phyloP scores from a whole-genome alignment of 768 basidiomycete genomes.

The Strobilomyces confusus region DNA sequence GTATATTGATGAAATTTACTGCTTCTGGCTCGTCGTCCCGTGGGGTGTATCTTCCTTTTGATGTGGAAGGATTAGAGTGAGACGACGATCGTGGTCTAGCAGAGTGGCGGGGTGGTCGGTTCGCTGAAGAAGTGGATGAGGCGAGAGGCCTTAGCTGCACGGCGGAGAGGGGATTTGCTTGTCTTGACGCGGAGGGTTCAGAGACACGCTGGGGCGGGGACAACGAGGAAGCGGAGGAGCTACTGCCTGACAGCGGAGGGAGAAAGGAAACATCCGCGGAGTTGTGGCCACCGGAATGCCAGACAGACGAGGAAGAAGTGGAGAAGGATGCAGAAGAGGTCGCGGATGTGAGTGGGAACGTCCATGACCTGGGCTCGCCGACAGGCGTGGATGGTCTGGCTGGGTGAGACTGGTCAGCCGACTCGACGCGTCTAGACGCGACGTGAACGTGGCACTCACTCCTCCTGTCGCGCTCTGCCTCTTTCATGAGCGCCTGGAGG shows the following conservation, averaged over 20 bases:
- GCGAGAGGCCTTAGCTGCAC: conserved; percentile 16
- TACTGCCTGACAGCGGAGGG: conserved; percentile 3
- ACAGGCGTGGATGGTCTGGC: conserved; percentile 16
- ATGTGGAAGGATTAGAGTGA: conserved; percentile 5
- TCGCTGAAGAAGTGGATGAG: conserved; percentile 17
- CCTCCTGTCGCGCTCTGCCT: conserved; percentile 25
- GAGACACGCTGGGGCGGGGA: conserved; percentile 3
- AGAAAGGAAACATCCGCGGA: conserved; percentile 4
- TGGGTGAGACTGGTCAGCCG: conserved; percentile 1
- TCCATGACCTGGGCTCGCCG: conserved; percentile 13
- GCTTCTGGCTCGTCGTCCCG: conserved; percentile 24
- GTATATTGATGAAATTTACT: conserved; percentile 20
- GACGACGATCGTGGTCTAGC: conserved; percentile 19
- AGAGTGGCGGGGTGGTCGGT: conserved; percentile 8
- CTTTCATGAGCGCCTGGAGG: conserved; percentile 21
- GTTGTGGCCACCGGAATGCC: conserved; percentile 3
- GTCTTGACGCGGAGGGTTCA: conserved; percentile 1
- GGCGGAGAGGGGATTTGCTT: conserved; percentile 4
- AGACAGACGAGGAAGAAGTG: conserved; percentile 5
- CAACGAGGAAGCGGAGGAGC: conserved; percentile 3
- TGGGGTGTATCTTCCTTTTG: conserved; percentile 1
- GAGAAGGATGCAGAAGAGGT: conserved; percentile 1
- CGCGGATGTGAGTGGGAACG: conserved; percentile 11
- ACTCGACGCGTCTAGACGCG: neutral
- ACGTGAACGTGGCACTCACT: conserved; percentile 10